Conservation (phyloP, 345 rosid species). For the Noccaea caerulescens region DNA sequence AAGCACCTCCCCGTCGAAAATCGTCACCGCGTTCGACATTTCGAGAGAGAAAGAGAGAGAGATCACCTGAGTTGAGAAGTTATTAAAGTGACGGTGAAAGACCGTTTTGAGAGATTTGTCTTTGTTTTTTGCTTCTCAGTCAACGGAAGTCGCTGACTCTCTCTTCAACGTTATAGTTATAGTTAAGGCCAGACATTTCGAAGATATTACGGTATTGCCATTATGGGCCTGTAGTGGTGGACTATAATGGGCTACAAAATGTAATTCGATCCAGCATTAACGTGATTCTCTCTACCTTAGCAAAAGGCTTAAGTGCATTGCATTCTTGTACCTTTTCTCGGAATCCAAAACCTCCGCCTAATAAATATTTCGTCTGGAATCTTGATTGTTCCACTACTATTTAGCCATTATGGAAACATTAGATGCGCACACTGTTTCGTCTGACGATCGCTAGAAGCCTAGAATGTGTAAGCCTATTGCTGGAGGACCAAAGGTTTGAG, state of each 20-base stretch:
- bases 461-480: no score
- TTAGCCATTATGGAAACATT: no score
- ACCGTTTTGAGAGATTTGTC: constrained; percentile 9
- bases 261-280: no score
- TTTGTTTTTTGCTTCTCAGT: not conserved
- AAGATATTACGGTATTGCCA: constrained; percentile 10
- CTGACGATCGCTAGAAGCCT: no score
- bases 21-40: constrained; percentile 70
- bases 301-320: no score
- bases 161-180: not conserved
- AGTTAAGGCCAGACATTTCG: not conserved
- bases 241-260: not conserved
- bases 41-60: constrained; percentile 27
- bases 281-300: no score
- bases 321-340: no score
- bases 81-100: not conserved
- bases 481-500: no score
- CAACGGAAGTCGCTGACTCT: constrained; percentile 33
- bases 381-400: no score
- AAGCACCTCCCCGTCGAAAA: constrained; percentile 69
- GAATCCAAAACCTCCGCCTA: no score
- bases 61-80: constrained; percentile 15
- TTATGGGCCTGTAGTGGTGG: not conserved
- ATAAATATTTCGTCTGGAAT: no score
- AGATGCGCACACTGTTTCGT: no score